phyloP scores from a whole-genome alignment of 768 basidiomycete species.

The Tylopilus balloui region DNA sequence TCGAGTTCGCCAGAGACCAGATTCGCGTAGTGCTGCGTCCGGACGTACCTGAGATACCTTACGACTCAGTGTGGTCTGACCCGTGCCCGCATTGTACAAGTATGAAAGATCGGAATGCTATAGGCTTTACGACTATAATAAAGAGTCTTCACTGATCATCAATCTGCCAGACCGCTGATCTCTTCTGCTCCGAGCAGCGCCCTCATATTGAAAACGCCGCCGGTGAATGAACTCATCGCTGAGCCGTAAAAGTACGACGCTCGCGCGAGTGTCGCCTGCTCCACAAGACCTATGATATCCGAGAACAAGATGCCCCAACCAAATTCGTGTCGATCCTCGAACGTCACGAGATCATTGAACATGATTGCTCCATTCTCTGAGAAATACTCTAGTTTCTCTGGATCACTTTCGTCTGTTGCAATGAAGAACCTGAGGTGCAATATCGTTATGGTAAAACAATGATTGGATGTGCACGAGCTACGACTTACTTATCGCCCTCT shows the following conservation, averaged over 20 bases:
- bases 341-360: conserved; percentile 36
- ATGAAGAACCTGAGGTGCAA: conserved; percentile 24
- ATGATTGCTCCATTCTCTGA: conserved; percentile 34
- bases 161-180: conserved; percentile 33
- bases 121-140: conserved; percentile 2
- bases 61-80: not conserved
- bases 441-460: not conserved
- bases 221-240: conserved; percentile 36
- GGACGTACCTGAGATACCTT: conserved; percentile 16
- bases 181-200: conserved; percentile 34
- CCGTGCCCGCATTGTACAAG: conserved; percentile 12
- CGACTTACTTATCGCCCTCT: conserved; percentile 15
- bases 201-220: conserved; percentile 37
- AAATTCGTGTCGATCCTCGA: conserved; percentile 35
- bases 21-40: conserved; percentile 24
- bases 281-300: conserved; percentile 38
- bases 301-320: conserved; percentile 40
- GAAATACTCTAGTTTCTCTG: conserved; percentile 29
- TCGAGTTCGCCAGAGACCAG: conserved; percentile 27
- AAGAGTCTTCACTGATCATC: conserved; percentile 5
- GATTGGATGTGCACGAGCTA: not conserved
- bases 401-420: conserved; percentile 37
- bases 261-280: conserved; percentile 36
- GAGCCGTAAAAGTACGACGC: conserved; percentile 38
- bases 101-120: conserved; percentile 2